Evolutionary conservation across 139 green algal species (phyloP).

Genomic region (Yamagishiella unicocca): DNA sequence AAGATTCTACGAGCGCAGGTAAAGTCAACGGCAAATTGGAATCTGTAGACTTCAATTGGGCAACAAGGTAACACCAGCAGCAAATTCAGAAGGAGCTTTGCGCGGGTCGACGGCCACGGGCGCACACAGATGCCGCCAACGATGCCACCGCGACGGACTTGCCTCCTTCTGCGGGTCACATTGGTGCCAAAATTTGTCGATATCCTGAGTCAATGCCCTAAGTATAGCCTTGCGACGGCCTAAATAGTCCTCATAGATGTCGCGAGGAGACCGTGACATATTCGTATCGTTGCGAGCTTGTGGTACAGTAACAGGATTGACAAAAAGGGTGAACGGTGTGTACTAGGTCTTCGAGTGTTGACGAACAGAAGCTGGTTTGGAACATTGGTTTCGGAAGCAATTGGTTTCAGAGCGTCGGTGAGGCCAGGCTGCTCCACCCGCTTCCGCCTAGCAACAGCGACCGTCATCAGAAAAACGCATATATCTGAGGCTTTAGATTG

Average conservation of each 20-base stretch:
- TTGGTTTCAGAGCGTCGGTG: neutral
- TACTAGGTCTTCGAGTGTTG: too few species aligned
- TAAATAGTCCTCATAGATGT: conserved; percentile 32
- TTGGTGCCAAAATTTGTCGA: conserved; percentile 14
- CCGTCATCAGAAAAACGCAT: too few species aligned
- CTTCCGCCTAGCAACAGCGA: too few species aligned
- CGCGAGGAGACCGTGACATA: conserved; percentile 14
- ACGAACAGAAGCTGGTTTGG: too few species aligned
- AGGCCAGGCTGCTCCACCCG: too few species aligned
- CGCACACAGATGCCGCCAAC: conserved; percentile 15
- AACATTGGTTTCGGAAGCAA: neutral
- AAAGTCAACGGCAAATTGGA: neutral
- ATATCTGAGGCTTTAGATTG: too few species aligned
- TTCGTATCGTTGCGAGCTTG: too few species aligned
- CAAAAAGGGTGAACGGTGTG: too few species aligned
- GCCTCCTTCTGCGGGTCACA: conserved; percentile 33
- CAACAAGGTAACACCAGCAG: too few species aligned
- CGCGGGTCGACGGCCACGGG: neutral
- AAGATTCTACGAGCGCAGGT: conserved; percentile 48
- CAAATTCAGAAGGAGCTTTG: neutral
- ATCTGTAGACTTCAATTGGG: too few species aligned
- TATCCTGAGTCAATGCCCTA: conserved; percentile 7
- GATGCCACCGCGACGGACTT: neutral
- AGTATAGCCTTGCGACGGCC: conserved; percentile 25
- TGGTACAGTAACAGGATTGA: too few species aligned